These are phyloP conservation scores for Triticum aestivum DNA, from an alignment of 176 grass and related monocot genomes.

Conservation along the genomic window IWGSC_CS_RefSeq_v2.1 NC_057805.1:111315545-111316044, in stretches of 20 bases:
- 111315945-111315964: constrained; percentile 34
- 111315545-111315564: neutral
- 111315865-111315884: neutral
- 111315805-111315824: no score
- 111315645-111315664: no score
- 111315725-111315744: no score
- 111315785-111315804: no score
- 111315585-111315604: neutral
- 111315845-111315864: neutral
- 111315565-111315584: neutral
- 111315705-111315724: no score
- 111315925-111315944: constrained; percentile 50
- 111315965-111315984: constrained; percentile 43
- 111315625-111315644: neutral
- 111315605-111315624: neutral
- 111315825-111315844: neutral
- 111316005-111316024: neutral
- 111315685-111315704: no score
- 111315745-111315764: no score
- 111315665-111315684: no score
- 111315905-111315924: constrained; percentile 55
- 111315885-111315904: constrained; percentile 67
- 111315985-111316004: neutral
- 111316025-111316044: no score
- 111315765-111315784: no score